Conservation (phyloP, 2,329 filamentous ascomycete species). For the Talaromyces sp. region DNA sequence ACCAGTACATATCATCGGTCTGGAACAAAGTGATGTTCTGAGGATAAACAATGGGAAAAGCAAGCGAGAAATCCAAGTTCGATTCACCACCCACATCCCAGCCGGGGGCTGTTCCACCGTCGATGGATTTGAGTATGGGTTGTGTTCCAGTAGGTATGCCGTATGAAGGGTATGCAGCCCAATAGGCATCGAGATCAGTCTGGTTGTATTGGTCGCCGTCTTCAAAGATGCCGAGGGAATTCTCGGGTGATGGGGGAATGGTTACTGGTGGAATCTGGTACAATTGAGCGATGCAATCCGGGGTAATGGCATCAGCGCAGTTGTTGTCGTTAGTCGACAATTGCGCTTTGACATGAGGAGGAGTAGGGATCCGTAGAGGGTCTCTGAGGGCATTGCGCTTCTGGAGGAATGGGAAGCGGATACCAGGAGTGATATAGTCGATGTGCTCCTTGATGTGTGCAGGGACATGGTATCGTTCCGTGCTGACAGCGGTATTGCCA, state of each 20-base stretch:
- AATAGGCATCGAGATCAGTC: slow-evolving; percentile 47
- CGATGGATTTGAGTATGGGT: slow-evolving; percentile 46
- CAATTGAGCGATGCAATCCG: slow-evolving; percentile 50
- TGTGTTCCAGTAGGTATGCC: slow-evolving; percentile 38
- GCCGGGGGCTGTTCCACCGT: slow-evolving; percentile 40
- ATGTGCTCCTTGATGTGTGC: slow-evolving; percentile 45
- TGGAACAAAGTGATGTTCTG: slow-evolving; percentile 50
- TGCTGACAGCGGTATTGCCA: slow-evolving; percentile 27
- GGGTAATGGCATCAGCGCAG: slow-evolving; percentile 54
- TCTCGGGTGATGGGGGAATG: slow-evolving; percentile 36
- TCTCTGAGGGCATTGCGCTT: slow-evolving; percentile 21
- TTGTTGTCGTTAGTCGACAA: slow-evolving; percentile 16
- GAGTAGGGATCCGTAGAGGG: neutral
- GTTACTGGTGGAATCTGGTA: slow-evolving; percentile 43
- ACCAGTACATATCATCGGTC: slow-evolving; percentile 45
- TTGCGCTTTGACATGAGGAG: neutral
- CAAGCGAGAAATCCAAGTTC: slow-evolving; percentile 52
- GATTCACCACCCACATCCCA: slow-evolving; percentile 43
- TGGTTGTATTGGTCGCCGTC: slow-evolving; percentile 51
- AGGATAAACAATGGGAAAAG: slow-evolving; percentile 50
- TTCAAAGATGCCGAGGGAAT: slow-evolving; percentile 52
- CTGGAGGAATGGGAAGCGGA: slow-evolving; percentile 43
- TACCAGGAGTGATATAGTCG: slow-evolving; percentile 54
- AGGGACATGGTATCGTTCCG: slow-evolving; percentile 48
- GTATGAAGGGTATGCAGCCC: slow-evolving; percentile 39